A percentile compares a stretch with the other conserved stretches of the same genome.
phyloP scores from a whole-genome alignment of 2,329 filamentous ascomycete genomes.

The Curvularia verruculosa region DNA sequence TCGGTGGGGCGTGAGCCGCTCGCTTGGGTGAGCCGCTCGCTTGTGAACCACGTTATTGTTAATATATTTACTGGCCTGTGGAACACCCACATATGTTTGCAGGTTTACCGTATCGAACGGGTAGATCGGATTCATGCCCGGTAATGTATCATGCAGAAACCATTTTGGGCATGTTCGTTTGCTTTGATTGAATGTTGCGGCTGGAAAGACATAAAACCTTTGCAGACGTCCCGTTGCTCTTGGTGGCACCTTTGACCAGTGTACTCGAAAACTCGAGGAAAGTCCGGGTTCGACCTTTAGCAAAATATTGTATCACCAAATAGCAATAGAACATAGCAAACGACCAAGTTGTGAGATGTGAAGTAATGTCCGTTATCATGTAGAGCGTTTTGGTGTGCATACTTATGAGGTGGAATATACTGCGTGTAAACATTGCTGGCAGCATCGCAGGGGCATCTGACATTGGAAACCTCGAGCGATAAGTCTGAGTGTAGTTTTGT shows the following conservation, averaged over 20 bases:
- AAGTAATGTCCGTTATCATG: not conserved
- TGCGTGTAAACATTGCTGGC: not conserved
- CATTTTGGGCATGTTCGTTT: not conserved
- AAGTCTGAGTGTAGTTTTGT: not conserved
- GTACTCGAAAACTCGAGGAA: no score
- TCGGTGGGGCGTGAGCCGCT: no score
- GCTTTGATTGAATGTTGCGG: not conserved
- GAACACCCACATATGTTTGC: constrained; percentile 4
- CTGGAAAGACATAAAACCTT: not conserved
- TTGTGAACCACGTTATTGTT: no score
- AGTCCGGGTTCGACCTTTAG: no score
- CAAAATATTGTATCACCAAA: no score
- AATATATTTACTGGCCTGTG: constrained; percentile 14
- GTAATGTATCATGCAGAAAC: not conserved
- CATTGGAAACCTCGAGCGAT: not conserved
- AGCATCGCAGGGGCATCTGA: not conserved
- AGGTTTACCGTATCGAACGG: constrained; percentile 6
- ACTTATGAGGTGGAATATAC: not conserved
- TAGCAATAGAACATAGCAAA: not conserved
- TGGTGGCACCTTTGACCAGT: not conserved
- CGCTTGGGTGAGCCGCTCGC: no score
- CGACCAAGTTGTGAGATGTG: not conserved
- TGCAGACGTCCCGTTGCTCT: not conserved
- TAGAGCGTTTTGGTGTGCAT: not conserved
- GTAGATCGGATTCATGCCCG: constrained; percentile 2